Base-by-base conservation (phyloP, 1,284 basidiomycete genomes). In the Ceraceosorus guamensis region DNA sequence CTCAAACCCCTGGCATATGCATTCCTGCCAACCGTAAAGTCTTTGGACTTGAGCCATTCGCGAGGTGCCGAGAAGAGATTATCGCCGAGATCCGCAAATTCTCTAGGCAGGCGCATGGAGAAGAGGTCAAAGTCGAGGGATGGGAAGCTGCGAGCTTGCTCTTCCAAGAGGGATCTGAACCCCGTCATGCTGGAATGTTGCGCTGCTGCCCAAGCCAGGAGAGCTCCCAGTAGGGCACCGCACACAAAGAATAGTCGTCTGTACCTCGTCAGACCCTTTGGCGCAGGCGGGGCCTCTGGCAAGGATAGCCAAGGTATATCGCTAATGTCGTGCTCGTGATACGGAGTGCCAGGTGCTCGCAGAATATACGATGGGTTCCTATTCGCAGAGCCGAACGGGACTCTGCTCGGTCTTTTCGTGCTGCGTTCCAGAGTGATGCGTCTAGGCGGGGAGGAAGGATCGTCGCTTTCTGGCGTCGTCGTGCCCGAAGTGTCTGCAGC, bases 11-110 rank as follows among this genome's bases (percentile, higher is more conserved):
- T 39, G 6, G 37, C 14, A 11, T 50, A 49, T 11, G 73, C 53
- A 18, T 61, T 47, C n/a, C 70, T 50, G 0, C 73, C 73, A 18
- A 71, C 65, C 32, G 59, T 53, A 46, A 75, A 75, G 53, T 75
- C 72, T 18, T 66, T 65, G 50, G 66, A 71, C 56, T 68, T 66
- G 48, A 70, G 66, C 72, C 70, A 73, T 31, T 68, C 63, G 18
- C 65, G 45, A 5, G 73, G 66, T 8, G 57, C 39, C 1, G 58
- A 55, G 52, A 73, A 70, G 30, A 75, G 55, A 14, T 65, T 63
- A 31, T 74, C 72, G 14, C 70, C 62, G 41, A 71, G 59, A 14
- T 73, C 65, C 6, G 64, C 63, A 46, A 73, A 66, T 33, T 74
- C 73, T 30, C 61, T 62, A 5, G 73, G 70, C 52, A 74, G 55